Evolutionary conservation across 176 grass and related monocot genomes (phyloP).

Genomic region (Carex pumila): DNA sequence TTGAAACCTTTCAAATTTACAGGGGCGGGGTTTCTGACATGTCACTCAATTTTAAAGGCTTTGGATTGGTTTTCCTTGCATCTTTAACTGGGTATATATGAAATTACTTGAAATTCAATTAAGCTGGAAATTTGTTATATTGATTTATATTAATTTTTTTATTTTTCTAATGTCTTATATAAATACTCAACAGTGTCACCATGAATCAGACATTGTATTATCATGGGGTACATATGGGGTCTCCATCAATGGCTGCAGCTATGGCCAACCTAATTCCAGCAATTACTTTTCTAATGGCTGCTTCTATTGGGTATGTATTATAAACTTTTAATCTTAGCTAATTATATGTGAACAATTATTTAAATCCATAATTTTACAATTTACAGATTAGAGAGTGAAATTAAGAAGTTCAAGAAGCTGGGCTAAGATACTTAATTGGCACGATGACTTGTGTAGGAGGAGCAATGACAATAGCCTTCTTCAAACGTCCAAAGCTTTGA

Average conservation of each 20-base stretch:
- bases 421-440: constrained; percentile 61
- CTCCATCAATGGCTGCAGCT: constrained; percentile 64
- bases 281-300: constrained; percentile 58
- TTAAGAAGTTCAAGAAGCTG: constrained; percentile 33
- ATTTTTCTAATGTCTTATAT: not conserved
- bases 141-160: not conserved
- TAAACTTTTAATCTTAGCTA: not conserved
- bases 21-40: constrained; percentile 36
- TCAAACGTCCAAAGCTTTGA: constrained; percentile 50
- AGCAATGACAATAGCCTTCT: constrained; percentile 51
- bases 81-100: constrained; percentile 55
- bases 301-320: constrained; percentile 44
- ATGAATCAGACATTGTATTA: constrained; percentile 51
- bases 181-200: constrained; percentile 35
- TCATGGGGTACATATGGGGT: constrained; percentile 31
- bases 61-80: constrained; percentile 53
- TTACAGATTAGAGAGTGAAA: constrained; percentile 43
- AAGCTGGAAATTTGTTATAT: not conserved
- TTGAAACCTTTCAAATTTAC: not conserved
- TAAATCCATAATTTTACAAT: not conserved
- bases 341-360: not conserved
- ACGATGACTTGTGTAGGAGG: constrained; percentile 45
- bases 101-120: not conserved
- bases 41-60: constrained; percentile 28
- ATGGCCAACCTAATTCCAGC: constrained; percentile 55